phyloP scores from a whole-genome alignment of 2,329 filamentous ascomycete genomes.

The Rhytidhysteron rufulum region DNA sequence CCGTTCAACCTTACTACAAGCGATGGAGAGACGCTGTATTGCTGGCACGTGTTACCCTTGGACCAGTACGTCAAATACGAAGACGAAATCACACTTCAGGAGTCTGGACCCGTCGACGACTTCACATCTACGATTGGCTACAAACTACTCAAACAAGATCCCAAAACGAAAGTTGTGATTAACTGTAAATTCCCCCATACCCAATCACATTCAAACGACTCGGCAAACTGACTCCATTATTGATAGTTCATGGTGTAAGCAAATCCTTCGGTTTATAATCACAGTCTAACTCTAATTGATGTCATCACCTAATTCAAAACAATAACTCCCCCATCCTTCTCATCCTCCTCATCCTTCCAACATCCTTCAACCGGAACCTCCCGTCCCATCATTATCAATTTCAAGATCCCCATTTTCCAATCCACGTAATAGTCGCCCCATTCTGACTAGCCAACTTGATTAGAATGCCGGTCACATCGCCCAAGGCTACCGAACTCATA shows the following conservation, averaged over 20 bases:
- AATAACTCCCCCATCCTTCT: slow-evolving; percentile 2
- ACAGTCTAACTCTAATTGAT: too few relatives aligned
- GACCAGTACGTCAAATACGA: slow-evolving; percentile 73
- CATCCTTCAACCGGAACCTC: slow-evolving; percentile 11
- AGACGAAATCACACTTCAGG: slow-evolving; percentile 44
- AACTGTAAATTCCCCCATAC: slow-evolving; percentile 44
- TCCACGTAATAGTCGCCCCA: too few relatives aligned
- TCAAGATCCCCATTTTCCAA: too few relatives aligned
- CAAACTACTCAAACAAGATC: slow-evolving; percentile 48
- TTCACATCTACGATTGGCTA: slow-evolving; percentile 48
- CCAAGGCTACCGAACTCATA: slow-evolving; percentile 70
- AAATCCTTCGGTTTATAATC: too few relatives aligned
- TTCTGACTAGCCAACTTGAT: too few relatives aligned
- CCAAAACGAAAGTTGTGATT: slow-evolving; percentile 52
- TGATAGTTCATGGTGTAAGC: slow-evolving; percentile 61
- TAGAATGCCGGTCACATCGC: slow-evolving; percentile 84
- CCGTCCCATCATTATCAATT: too few relatives aligned
- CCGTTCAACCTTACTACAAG: slow-evolving; percentile 73
- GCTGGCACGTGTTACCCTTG: slow-evolving; percentile 86
- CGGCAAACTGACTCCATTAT: neutral
- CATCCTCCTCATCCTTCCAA: slow-evolving; percentile 1
- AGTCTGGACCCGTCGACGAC: slow-evolving; percentile 41
- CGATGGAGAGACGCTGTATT: slow-evolving; percentile 75
- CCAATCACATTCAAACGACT: too few relatives aligned
- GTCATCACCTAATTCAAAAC: too few relatives aligned